Base-by-base conservation (phyloP, 148 eudicot species). In the Camellia lanceoleosa region DNA sequence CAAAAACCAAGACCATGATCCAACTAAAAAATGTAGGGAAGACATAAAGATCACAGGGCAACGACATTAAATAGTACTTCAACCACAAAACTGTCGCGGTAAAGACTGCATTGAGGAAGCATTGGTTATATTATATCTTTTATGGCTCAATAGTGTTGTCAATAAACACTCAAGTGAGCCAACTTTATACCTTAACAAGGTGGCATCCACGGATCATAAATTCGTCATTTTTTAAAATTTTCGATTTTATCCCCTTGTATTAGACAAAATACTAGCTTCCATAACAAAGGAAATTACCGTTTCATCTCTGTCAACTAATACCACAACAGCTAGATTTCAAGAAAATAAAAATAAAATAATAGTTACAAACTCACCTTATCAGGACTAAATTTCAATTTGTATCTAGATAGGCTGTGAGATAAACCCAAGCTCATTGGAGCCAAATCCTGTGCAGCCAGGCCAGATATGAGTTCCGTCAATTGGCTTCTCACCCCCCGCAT, bases 371-470 rank as follows among this genome's bases (percentile, higher is more conserved):
- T 74, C 71, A 94, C 99, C 95, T 96, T 96, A 58, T 96, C 99
- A 23, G 98, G 94, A 82, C 99, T 96, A 82, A 96, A 96, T 78
- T 93, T 96, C 54, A 96, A 84, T 83, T 92, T 96, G 89, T 89
- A 93, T 87, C 99, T 86, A 13, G 98, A 92, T 74, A 96, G 72
- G 79, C 99, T 96, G 86, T 96, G 99, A 79, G 99, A 96, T 80
- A 96, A 88, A 80, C 99, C 99, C 92, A 96, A 89, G 82, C 99
- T 96, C 99, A 96, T 93, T 41, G 99, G 99, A 74, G 97, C 93
- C 80, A 95, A 79, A 89, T 93, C 99, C 84, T 95, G 99, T 64
- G 92, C 58, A 23, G 89, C 99, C 41, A 96, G 81, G n/a, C 98
- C 99, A 66, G 95, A 80, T 71, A 96, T 96, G 30, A 96, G 94